Conservation (phyloP, 139 green algal species). For the Tetratostichococcus sp. region DNA sequence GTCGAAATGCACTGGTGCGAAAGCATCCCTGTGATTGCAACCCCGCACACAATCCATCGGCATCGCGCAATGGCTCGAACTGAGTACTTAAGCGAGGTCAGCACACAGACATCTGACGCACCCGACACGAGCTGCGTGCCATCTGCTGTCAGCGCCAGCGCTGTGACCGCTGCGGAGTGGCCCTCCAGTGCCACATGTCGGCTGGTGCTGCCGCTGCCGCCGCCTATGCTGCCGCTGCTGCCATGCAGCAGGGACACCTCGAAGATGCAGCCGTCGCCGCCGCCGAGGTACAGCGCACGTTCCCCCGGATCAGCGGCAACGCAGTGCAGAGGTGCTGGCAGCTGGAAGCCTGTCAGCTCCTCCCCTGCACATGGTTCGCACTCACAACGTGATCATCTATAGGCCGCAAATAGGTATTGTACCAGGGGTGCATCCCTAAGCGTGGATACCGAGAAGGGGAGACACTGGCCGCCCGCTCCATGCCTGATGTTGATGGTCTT, state of each 20-base stretch:
- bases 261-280: constrained; percentile 72
- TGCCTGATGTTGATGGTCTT: too few relatives aligned
- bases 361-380: background rate
- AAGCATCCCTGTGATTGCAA: too few relatives aligned
- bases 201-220: background rate
- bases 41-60: too few relatives aligned
- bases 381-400: too few relatives aligned
- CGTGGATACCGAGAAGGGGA: too few relatives aligned
- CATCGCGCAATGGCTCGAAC: too few relatives aligned
- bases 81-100: too few relatives aligned
- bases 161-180: constrained; percentile 49
- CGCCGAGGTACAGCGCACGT: constrained; percentile 70
- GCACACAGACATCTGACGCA: constrained; percentile 3
- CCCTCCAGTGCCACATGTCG: constrained; percentile 30
- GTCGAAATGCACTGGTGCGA: too few relatives aligned
- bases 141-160: constrained; percentile 45
- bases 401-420: too few relatives aligned
- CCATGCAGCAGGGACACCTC: constrained; percentile 50
- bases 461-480: too few relatives aligned
- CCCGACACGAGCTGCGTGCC: constrained; percentile 56
- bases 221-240: background rate
- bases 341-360: background rate
- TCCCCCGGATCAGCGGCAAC: constrained; percentile 60
- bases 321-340: constrained; percentile 56
- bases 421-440: too few relatives aligned